Evolutionary conservation across 2,329 filamentous ascomycete species (phyloP).

Genomic region (Neofusicoccum kwambonambiense): DNA sequence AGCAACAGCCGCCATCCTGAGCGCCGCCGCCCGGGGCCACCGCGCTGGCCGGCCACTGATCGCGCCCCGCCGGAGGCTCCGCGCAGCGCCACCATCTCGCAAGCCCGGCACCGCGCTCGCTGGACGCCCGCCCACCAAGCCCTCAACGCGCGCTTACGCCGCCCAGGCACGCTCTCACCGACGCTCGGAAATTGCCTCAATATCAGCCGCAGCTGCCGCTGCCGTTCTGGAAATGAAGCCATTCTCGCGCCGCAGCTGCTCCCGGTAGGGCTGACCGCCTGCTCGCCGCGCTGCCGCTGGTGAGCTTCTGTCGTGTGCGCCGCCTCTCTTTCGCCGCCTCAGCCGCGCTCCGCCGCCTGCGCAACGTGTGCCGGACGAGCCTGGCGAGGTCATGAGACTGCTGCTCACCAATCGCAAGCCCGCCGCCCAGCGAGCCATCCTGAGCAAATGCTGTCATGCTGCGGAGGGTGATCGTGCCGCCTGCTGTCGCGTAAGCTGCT

Average conservation of each 20-base stretch:
- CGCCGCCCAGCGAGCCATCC: background rate
- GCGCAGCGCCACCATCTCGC: background rate
- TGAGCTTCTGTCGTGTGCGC: background rate
- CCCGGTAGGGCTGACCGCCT: constrained; percentile 4
- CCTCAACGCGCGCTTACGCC: background rate
- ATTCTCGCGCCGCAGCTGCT: constrained; percentile 3
- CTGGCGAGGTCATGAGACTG: constrained; percentile 5
- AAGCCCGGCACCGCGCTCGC: background rate
- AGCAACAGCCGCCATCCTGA: background rate
- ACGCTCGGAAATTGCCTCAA: background rate
- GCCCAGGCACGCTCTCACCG: background rate
- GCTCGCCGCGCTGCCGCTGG: too few relatives aligned
- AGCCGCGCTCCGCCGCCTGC: background rate
- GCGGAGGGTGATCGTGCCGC: background rate
- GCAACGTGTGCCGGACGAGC: background rate
- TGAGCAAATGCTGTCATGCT: background rate
- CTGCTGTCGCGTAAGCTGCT: background rate
- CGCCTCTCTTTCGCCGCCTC: background rate
- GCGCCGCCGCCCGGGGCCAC: background rate
- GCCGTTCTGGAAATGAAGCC: background rate
- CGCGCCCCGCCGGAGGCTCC: background rate
- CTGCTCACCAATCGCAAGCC: background rate
- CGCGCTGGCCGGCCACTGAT: background rate
- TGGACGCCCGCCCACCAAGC: background rate
- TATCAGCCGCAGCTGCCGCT: background rate